A percentile compares a stretch with the other conserved stretches of the same genome.
phyloP scores from a whole-genome alignment of 371 early-diverging fungal genomes.

The Mortierella sp. region DNA sequence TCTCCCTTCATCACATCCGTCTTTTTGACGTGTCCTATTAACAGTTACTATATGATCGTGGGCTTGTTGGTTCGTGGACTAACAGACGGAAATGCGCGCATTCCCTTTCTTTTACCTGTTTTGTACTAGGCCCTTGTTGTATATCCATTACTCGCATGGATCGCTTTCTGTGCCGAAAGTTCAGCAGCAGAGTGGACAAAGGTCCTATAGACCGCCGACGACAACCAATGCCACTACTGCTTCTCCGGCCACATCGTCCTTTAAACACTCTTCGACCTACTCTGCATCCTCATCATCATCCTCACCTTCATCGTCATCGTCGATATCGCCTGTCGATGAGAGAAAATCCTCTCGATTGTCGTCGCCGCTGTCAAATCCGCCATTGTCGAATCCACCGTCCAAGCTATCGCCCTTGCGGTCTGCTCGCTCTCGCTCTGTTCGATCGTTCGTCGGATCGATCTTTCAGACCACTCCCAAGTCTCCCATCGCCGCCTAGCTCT shows the following conservation, averaged over 20 bases:
- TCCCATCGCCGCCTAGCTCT: background rate
- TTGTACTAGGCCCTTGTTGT: constrained; percentile 26
- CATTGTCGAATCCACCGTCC: background rate
- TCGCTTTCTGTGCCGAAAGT: constrained; percentile 10
- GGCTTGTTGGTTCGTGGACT: background rate
- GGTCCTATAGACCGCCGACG: background rate
- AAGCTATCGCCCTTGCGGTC: background rate
- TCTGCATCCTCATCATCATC: background rate
- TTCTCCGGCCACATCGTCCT: background rate
- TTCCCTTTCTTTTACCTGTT: background rate
- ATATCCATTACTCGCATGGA: constrained; percentile 39
- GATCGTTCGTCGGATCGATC: background rate
- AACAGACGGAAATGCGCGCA: background rate
- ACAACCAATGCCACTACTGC: background rate
- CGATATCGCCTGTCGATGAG: background rate
- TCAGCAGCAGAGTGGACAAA: background rate
- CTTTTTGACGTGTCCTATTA: background rate
- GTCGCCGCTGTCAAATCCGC: background rate
- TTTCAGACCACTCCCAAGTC: too few species aligned
- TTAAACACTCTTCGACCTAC: background rate
- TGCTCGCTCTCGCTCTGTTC: background rate
- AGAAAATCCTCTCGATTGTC: background rate
- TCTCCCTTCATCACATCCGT: too few species aligned
- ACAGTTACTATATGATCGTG: background rate
- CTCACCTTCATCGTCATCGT: background rate